Evolutionary conservation across 768 basidiomycete genomes (phyloP).

Genomic region (Megacollybia marginata): DNA sequence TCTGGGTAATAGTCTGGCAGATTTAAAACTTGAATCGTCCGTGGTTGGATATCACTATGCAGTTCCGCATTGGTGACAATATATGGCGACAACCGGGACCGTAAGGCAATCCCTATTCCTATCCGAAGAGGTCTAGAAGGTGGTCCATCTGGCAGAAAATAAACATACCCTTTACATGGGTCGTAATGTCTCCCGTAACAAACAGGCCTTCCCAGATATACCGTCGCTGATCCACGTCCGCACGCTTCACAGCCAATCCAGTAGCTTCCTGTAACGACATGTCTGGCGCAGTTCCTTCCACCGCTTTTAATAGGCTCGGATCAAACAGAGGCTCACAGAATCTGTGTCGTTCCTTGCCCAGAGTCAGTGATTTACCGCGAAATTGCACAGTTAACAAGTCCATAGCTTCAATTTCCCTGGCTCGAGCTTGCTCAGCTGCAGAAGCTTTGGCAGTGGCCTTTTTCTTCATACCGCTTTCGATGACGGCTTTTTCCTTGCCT

Average conservation of each 20-base stretch:
- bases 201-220: slow-evolving; percentile 75
- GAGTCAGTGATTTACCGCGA: slow-evolving; percentile 57
- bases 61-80: slow-evolving; percentile 55
- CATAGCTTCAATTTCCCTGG: slow-evolving; percentile 74
- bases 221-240: slow-evolving; percentile 60
- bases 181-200: slow-evolving; percentile 73
- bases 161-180: slow-evolving; percentile 58
- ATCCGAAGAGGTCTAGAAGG: slow-evolving; percentile 2
- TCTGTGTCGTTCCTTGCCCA: slow-evolving; percentile 85
- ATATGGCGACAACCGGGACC: slow-evolving; percentile 62
- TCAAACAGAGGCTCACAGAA: slow-evolving; percentile 90
- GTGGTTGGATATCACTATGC: slow-evolving; percentile 67
- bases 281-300: slow-evolving; percentile 22
- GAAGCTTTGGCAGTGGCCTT: slow-evolving; percentile 63
- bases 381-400: slow-evolving; percentile 77
- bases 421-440: slow-evolving; percentile 75
- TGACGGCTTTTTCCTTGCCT: slow-evolving; percentile 86
- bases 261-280: slow-evolving; percentile 62
- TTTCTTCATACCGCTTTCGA: slow-evolving; percentile 79
- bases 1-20: slow-evolving; percentile 91
- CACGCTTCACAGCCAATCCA: slow-evolving; percentile 50
- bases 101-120: slow-evolving; percentile 65
- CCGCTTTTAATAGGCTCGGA: slow-evolving; percentile 43
- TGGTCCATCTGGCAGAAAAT: slow-evolving; percentile 1
- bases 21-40: slow-evolving; percentile 48